A percentile compares a stretch with the other conserved stretches of the same genome.
These are phyloP conservation scores for Lasiodiplodia sp. DNA, from an alignment of 2,329 filamentous ascomycete genomes.

Conservation along the genomic window DNA sequence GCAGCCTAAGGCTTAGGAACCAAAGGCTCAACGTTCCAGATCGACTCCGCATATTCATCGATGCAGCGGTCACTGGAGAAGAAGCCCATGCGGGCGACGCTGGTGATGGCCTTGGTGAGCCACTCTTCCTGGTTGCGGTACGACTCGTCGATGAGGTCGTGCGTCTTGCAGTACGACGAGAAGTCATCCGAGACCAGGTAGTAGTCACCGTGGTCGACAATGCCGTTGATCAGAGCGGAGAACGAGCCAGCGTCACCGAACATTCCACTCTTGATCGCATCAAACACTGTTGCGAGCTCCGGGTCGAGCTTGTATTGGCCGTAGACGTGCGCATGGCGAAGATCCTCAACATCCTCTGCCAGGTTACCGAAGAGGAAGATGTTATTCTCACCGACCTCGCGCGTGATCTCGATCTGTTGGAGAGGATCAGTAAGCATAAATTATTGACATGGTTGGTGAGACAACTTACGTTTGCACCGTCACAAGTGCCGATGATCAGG, in stretches of 20 bases:
- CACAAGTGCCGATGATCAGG: slow-evolving; percentile 96
- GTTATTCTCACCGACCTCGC: slow-evolving; percentile 94
- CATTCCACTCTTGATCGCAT: slow-evolving; percentile 76
- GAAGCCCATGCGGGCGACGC: slow-evolving; percentile 95
- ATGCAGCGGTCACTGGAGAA: slow-evolving; percentile 96
- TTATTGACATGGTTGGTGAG: not conserved
- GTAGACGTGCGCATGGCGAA: slow-evolving; percentile 90
- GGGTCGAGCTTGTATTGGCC: slow-evolving; percentile 79
- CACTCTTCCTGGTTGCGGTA: slow-evolving; percentile 93
- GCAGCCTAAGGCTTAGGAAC: slow-evolving; percentile 44
- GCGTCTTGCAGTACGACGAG: slow-evolving; percentile 90
- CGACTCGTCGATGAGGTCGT: slow-evolving; percentile 86
- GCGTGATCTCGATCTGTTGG: slow-evolving; percentile 89
- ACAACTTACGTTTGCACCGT: slow-evolving; percentile 87
- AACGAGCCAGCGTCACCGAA: slow-evolving; percentile 86
- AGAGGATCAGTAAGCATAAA: slow-evolving; percentile 23
- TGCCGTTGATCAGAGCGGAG: slow-evolving; percentile 80
- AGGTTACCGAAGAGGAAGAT: slow-evolving; percentile 99
- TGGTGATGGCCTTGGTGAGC: slow-evolving; percentile 87
- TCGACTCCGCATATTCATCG: slow-evolving; percentile 94
- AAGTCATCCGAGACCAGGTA: slow-evolving; percentile 99
- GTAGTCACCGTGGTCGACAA: slow-evolving; percentile 93
- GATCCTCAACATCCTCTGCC: slow-evolving; percentile 93
- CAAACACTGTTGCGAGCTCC: slow-evolving; percentile 81
- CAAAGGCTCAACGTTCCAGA: slow-evolving; percentile 95